Base-by-base conservation (phyloP, 257 asterid genomes). In the Eucommia ulmoides region DNA sequence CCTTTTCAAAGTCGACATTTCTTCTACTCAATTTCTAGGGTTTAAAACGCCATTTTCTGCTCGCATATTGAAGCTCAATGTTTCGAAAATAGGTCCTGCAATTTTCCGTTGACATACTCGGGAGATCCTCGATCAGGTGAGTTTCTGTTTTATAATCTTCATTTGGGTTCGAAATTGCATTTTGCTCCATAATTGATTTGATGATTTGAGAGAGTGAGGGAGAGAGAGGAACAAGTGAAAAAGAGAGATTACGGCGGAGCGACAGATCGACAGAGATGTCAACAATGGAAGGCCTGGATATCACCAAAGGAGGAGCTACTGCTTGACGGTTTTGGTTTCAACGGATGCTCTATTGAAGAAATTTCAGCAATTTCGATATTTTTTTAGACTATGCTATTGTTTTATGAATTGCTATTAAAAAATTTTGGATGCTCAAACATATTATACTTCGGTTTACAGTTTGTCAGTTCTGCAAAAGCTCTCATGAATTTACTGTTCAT, bases 91-190 rank as follows among this genome's bases (percentile, higher is more conserved):
- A 16, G 1, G 16, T 17, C 8, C 22, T 9, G 24, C 33, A 17
- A 21, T 17, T 20, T 41, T 15, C 11, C 38, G 53, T 45, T 38
- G 26, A 56, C 22, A 26, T 22, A 23, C 64, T 56, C 33, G 62
- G 54, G 59, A 63, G 68, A 74, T 62, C 75, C 57, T 67, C 65
- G 59, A 55, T 60, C 44, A 51, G 74, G 79, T 68, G 38, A 65
- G 68, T 45, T 46, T n/a, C 26, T n/a, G 11, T 33, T 20, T 1
- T 18, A 17, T 19, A 19, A 19, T 17, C 10, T 8, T 41, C 7
- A 22, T 49, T 41, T 29, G 46, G 0, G 20, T 46, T 20, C 35
- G 18, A 2, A 57, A 19, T 8, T 14, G 8, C 25, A 18, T 33
- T 1, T 63, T 8, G 8, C 4, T 48, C 38, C 22, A 26, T 7